Evolutionary conservation across 1,284 basidiomycete genomes (phyloP), one percentile per base, ranked within the genome.

Genomic region (Ganoderma boninense): DNA sequence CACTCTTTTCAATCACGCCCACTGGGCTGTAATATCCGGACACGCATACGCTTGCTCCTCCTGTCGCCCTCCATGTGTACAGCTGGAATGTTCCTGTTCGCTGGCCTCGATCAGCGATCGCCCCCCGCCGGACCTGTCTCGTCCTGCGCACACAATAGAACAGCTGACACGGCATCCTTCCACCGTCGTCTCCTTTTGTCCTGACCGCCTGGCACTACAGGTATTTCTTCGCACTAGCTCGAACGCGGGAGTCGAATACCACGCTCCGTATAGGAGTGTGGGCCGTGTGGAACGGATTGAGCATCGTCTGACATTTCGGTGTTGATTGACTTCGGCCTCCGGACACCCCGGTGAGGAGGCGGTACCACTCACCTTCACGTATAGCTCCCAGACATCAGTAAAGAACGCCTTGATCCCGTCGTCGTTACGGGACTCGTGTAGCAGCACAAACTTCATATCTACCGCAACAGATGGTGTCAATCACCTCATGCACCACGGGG

Each of bases 401-500:
- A 98, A 94, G 85, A 98, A 98, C 65, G 87, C 80, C 71, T 92
- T 89, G 81, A 98, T 97, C 7, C 96, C 96, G 66, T 98, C 97
- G 82, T 98, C 97, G 83, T 97, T 98, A 87, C 95, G 97, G 23
- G 88, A 87, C 81, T 98, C 97, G 82, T 98, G 97, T 69, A 98
- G 83, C 71, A 98, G 83, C 67, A 98, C 86, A 79, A 98, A 93
- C 82, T 97, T 97, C 83, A 93, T 94, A 79, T 96, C 95, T 97
- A 78, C 72, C 54, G 35, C 65, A 64, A 64, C 35, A 68, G 66
- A 69, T 67, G 29, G 43, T n/a, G 64, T 75, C 65, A 72, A 72
- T 70, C 60, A 69, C 52, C 60, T 62, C 38, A 26, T 29, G 60
- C 23, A 16, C 42, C 60, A 62, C 16, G 29, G 23, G 38, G 35